A percentile compares a stretch with the other conserved stretches of the same genome.
phyloP scores from a whole-genome alignment of 768 basidiomycete genomes.

The Dentipellis fragilis region DNA sequence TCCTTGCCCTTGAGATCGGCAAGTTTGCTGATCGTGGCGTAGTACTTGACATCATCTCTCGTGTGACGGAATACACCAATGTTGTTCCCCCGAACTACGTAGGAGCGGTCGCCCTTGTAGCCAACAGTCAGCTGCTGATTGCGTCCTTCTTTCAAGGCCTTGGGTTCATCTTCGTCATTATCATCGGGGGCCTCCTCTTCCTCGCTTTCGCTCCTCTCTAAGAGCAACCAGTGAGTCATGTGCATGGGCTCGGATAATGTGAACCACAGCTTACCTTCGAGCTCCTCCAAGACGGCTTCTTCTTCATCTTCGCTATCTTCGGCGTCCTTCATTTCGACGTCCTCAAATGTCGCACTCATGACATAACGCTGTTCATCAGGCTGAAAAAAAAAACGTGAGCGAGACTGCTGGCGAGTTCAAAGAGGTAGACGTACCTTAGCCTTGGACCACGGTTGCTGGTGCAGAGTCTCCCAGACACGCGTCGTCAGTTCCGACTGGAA shows the following conservation, averaged over 20 bases:
- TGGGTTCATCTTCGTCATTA: conserved; percentile 17
- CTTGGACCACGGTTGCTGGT: conserved; percentile 68
- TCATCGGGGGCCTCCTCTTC: conserved; percentile 18
- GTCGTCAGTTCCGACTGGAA: conserved; percentile 59
- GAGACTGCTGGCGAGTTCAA: not conserved
- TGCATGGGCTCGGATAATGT: conserved; percentile 5
- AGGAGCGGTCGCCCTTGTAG: conserved; percentile 91
- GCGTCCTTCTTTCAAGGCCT: conserved; percentile 41
- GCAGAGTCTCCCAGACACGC: conserved; percentile 73
- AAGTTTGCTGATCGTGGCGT: conserved; percentile 79
- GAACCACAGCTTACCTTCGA: conserved; percentile 41
- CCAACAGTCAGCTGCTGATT: conserved; percentile 91
- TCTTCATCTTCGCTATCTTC: conserved; percentile 53
- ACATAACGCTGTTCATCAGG: conserved; percentile 84
- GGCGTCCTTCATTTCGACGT: conserved; percentile 82
- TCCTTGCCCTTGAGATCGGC: conserved; percentile 69
- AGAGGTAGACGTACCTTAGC: conserved; percentile 46
- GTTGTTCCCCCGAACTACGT: conserved; percentile 84
- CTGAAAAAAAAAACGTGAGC: conserved; percentile 23
- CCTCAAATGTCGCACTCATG: conserved; percentile 62
- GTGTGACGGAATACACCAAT: conserved; percentile 84
- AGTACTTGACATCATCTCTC: conserved; percentile 69
- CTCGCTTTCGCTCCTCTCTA: conserved; percentile 10
- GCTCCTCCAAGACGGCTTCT: conserved; percentile 61
- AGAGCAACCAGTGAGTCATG: not conserved